phyloP scores from a whole-genome alignment of 139 green algal genomes.

The Haematococcus sp. region DNA sequence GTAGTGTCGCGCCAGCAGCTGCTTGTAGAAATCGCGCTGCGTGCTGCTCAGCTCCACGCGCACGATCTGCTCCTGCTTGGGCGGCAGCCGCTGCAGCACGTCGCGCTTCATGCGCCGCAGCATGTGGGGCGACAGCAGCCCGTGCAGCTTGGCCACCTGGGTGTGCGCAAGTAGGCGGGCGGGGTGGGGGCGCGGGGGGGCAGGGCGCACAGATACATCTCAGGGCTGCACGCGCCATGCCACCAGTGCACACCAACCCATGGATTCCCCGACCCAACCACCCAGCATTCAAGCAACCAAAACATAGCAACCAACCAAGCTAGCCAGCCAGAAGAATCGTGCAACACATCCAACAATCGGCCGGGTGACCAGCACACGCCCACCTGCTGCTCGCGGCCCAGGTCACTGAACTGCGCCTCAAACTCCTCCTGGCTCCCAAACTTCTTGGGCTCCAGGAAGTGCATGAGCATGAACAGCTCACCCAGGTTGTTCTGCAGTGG shows the following conservation, averaged over 20 bases:
- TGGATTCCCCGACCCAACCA: neutral
- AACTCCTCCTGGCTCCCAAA: conserved; percentile 65
- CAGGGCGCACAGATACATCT: neutral
- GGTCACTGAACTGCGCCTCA: conserved; percentile 39
- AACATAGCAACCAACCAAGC: no score
- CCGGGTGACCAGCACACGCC: neutral
- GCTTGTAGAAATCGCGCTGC: conserved; percentile 47
- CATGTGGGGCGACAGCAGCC: conserved; percentile 54
- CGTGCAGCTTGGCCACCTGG: conserved; percentile 64
- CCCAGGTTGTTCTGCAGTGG: conserved; percentile 68
- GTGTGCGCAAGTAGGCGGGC: neutral
- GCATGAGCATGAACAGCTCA: conserved; percentile 76
- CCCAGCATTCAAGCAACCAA: no score
- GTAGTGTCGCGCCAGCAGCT: conserved; percentile 37
- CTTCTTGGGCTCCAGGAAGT: conserved; percentile 76
- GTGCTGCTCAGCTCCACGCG: conserved; percentile 49
- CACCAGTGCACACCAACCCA: neutral
- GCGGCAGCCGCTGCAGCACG: conserved; percentile 76
- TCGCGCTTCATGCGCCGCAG: conserved; percentile 74
- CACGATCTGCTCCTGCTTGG: conserved; percentile 72
- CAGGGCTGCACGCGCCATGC: neutral
- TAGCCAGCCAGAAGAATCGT: no score
- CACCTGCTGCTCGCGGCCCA: conserved; percentile 59
- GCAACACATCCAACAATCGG: neutral
- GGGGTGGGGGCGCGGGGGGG: neutral